phyloP scores from a whole-genome alignment of 148 eudicot species.

The Rhododendron henanense region DNA sequence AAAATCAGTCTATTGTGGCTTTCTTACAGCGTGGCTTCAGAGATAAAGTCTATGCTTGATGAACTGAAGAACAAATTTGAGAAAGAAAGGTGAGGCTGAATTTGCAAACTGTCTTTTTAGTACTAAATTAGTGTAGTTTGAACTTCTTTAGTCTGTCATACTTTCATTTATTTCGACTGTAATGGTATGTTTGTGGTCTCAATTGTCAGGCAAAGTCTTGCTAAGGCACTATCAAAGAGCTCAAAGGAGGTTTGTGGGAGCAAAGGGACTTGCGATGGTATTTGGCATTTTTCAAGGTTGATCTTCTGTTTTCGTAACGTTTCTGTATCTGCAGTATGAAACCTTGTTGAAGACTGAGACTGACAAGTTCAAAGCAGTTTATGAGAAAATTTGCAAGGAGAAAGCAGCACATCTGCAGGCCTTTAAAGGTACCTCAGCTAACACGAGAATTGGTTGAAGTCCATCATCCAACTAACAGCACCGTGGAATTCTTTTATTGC shows the following conservation, averaged over 20 bases:
- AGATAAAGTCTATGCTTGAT: constrained; percentile 65
- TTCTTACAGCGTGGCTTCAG: constrained; percentile 61
- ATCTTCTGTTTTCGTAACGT: not conserved
- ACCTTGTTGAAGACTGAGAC: constrained; percentile 69
- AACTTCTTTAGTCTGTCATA: not conserved
- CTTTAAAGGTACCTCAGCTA: constrained; percentile 53
- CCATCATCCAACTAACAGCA: not conserved
- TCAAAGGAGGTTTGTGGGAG: constrained; percentile 73
- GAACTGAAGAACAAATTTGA: constrained; percentile 76
- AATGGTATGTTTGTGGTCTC: not conserved
- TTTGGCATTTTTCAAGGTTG: not conserved
- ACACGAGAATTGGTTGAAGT: not conserved
- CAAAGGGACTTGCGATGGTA: not conserved
- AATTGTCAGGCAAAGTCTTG: constrained; percentile 63
- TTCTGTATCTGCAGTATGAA: constrained; percentile 64
- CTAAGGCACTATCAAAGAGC: constrained; percentile 72
- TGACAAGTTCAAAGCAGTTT: constrained; percentile 62
- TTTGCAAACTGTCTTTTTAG: not conserved
- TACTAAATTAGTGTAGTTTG: not conserved
- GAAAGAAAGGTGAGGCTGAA: constrained; percentile 71
- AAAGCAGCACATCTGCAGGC: constrained; percentile 69
- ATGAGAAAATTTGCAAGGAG: constrained; percentile 74
- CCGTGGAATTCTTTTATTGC: not conserved
- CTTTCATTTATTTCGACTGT: not conserved
- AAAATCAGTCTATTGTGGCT: constrained; percentile 1